phyloP scores from a whole-genome alignment of 495 filamentous ascomycete species.

The Pseudomonodictys pantanalensis region DNA sequence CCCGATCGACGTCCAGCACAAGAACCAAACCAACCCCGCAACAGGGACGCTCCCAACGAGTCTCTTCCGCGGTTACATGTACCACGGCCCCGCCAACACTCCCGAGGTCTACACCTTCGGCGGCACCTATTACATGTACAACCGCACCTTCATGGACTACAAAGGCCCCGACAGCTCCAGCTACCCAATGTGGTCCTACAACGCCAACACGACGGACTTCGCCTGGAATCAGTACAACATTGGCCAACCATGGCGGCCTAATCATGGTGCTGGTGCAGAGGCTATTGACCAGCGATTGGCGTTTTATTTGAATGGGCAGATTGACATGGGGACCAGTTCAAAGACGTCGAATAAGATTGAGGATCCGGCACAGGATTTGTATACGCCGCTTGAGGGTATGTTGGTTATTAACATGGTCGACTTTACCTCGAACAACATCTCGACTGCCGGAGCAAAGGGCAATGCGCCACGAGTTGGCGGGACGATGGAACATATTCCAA shows the following conservation, averaged over 20 bases:
- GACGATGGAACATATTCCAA: constrained; percentile 14
- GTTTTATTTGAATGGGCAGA: constrained; percentile 47
- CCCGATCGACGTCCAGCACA: constrained; percentile 37
- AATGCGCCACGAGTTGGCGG: constrained; percentile 22
- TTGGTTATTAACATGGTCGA: constrained; percentile 40
- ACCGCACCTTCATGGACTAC: constrained; percentile 7
- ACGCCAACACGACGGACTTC: constrained; percentile 36
- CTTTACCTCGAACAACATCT: constrained; percentile 33
- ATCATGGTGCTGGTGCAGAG: constrained; percentile 42
- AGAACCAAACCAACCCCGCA: constrained; percentile 30
- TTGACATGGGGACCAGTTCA: constrained; percentile 39
- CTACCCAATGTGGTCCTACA: constrained; percentile 27
- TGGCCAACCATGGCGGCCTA: constrained; percentile 37
- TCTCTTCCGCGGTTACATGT: constrained; percentile 44
- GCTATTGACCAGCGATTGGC: constrained; percentile 40
- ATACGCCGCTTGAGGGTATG: constrained; percentile 39
- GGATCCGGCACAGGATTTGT: constrained; percentile 6
- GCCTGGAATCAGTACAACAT: constrained; percentile 46
- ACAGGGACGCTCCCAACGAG: constrained; percentile 35
- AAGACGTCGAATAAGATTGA: constrained; percentile 25
- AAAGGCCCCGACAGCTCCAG: background rate
- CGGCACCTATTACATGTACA: constrained; percentile 15
- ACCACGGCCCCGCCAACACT: constrained; percentile 33
- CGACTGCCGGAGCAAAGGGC: constrained; percentile 11
- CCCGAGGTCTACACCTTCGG: constrained; percentile 20